phyloP scores from a whole-genome alignment of 2,329 filamentous ascomycete genomes.

The Microthyrium microscopicum region DNA sequence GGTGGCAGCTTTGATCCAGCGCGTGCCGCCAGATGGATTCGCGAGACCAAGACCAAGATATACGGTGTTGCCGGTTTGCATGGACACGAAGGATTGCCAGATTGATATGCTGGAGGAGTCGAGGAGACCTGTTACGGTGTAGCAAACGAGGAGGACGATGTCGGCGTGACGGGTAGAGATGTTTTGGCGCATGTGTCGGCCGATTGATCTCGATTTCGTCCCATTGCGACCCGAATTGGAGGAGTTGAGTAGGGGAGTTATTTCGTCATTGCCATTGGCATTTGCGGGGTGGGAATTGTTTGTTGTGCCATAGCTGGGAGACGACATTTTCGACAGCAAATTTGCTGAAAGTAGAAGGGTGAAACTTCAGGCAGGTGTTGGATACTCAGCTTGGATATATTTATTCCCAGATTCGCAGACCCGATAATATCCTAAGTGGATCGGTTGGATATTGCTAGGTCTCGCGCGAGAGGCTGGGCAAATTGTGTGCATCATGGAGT shows the following conservation, averaged over 20 bases:
- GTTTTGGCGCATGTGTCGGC: slow-evolving; percentile 26
- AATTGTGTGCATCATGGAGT: too few species aligned
- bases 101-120: slow-evolving; percentile 62
- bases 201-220: too few species aligned
- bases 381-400: too few species aligned
- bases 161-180: slow-evolving; percentile 49
- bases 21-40: slow-evolving; percentile 31
- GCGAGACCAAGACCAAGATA: slow-evolving; percentile 62
- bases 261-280: slow-evolving; percentile 8
- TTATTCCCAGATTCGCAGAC: too few species aligned
- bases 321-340: too few species aligned
- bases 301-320: slow-evolving; percentile 1
- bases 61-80: slow-evolving; percentile 74
- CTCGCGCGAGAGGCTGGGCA: too few species aligned
- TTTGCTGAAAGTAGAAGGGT: too few species aligned
- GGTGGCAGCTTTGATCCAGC: slow-evolving; percentile 56
- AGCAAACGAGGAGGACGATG: slow-evolving; percentile 52
- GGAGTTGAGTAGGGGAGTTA: slow-evolving; percentile 16
- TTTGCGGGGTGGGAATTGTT: background rate
- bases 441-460: too few species aligned
- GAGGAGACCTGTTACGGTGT: slow-evolving; percentile 59
- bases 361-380: too few species aligned
- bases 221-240: slow-evolving; percentile 13
- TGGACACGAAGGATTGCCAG: slow-evolving; percentile 67
- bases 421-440: too few species aligned